Percentiles rank a stretch among this genome's conserved stretches.
Evolutionary conservation across 2,329 filamentous ascomycete species (phyloP).

Genomic region (Mariannaea elegans): DNA sequence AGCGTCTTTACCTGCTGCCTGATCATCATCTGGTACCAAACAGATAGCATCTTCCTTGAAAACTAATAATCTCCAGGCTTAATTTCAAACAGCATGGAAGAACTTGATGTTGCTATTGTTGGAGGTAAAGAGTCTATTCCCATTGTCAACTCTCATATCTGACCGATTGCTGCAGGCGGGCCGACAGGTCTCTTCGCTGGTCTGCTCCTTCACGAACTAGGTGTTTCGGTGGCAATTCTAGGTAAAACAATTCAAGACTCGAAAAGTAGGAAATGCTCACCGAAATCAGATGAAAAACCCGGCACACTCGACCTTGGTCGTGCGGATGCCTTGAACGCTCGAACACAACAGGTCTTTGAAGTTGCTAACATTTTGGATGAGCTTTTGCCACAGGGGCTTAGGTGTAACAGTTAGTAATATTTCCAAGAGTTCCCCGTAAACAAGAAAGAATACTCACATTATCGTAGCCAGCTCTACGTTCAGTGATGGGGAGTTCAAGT

Average conservation of each 20-base stretch:
- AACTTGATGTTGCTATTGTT: slow-evolving; percentile 49
- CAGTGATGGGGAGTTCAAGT: slow-evolving; percentile 55
- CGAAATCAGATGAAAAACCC: slow-evolving; percentile 48
- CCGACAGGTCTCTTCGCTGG: slow-evolving; percentile 57
- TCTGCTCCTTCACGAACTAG: slow-evolving; percentile 52
- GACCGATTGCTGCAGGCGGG: slow-evolving; percentile 44
- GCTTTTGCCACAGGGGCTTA: slow-evolving; percentile 53
- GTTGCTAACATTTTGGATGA: slow-evolving; percentile 54
- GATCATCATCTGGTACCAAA: too few relatives aligned
- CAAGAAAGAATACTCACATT: neutral
- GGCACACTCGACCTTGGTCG: slow-evolving; percentile 52
- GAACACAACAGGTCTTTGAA: slow-evolving; percentile 59
- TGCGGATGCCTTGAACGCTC: slow-evolving; percentile 58
- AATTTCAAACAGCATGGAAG: slow-evolving; percentile 17
- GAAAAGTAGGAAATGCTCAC: neutral
- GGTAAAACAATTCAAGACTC: slow-evolving; percentile 36
- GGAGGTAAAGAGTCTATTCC: slow-evolving; percentile 42
- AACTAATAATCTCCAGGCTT: neutral
- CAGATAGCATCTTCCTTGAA: too few relatives aligned
- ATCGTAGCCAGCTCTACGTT: slow-evolving; percentile 57
- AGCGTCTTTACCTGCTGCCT: too few relatives aligned
- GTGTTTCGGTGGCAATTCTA: slow-evolving; percentile 51
- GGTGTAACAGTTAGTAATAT: slow-evolving; percentile 55
- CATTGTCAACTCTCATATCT: slow-evolving; percentile 1
- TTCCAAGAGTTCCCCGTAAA: too few relatives aligned